Base-by-base conservation (phyloP, 2,329 filamentous ascomycete genomes). In the Davidsoniella australis region DNA sequence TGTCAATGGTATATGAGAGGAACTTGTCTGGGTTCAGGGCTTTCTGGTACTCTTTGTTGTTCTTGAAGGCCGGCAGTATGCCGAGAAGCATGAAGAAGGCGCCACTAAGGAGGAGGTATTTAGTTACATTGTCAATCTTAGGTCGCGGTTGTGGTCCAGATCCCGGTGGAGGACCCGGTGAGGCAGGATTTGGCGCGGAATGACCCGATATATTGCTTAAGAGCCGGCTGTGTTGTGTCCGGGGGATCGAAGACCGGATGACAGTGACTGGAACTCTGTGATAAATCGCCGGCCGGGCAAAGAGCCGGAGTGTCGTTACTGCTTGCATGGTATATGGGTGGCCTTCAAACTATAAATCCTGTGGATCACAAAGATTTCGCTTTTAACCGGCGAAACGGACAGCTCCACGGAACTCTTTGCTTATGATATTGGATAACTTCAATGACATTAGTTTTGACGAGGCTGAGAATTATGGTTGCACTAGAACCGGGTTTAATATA, bases 1-100 rank as follows among this genome's bases (percentile, higher is more conserved):
- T 62, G 14, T 73, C 67, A 54, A 91, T 72, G 23, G 69, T 74
- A 64, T 83, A 88, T 2, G 75, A 72, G 36, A 72, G 72, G 62
- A 86, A 87, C 20, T 67, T 70, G 50, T 68, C 65, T 12, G 67
- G 62, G 63, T 83, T 79, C 52, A 85, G 70, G 2, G 58, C 59
- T 2, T 56, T 54, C 40, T 49, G 50, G 43, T 45, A 49, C 26
- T 26, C 18, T 43, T 49, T 49, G 42, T 48, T 45, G 38, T 52
- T 44, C 24, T 48, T 38, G 46, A 52, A 46, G 12, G 46, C 50
- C 5, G 50, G 50, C 37, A 52, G 33, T 14, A 40, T 42, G 10
- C 50, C 46, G 17, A 45, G 26, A 14, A 52, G 43, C 47, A 52
- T 52, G 47, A 52, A 49, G 43, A 49, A 37, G n/a, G 42, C 39